Evolutionary conservation across 495 filamentous ascomycete genomes (phyloP).

Genomic region (Hypoxylon subgilvum): DNA sequence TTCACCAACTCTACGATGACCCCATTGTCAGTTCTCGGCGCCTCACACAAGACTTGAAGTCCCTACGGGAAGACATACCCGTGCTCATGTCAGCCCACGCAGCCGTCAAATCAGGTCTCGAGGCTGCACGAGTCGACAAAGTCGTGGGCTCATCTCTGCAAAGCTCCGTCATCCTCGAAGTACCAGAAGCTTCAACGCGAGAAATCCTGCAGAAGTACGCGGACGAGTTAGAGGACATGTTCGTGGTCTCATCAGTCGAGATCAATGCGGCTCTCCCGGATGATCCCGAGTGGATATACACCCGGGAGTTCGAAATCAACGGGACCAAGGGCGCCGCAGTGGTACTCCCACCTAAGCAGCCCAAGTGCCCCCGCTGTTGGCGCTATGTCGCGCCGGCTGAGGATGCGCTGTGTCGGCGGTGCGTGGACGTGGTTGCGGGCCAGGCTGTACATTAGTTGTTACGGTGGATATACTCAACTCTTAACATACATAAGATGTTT

Average conservation of each 20-base stretch:
- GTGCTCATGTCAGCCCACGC: slow-evolving; percentile 60
- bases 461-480: slow-evolving; percentile 3
- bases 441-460: slow-evolving; percentile 31
- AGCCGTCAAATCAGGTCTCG: slow-evolving; percentile 73
- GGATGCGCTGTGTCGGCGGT: slow-evolving; percentile 73
- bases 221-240: slow-evolving; percentile 71
- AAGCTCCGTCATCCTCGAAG: slow-evolving; percentile 64
- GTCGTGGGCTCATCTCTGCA: slow-evolving; percentile 75
- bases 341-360: slow-evolving; percentile 68
- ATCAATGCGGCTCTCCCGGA: slow-evolving; percentile 49
- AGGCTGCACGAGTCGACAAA: slow-evolving; percentile 68
- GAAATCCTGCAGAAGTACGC: slow-evolving; percentile 59
- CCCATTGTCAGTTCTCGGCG: slow-evolving; percentile 45
- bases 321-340: slow-evolving; percentile 58
- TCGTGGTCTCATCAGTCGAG: slow-evolving; percentile 75
- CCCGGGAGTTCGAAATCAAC: slow-evolving; percentile 58
- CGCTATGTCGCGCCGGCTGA: slow-evolving; percentile 67
- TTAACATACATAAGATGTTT: too few species aligned
- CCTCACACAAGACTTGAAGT: slow-evolving; percentile 36
- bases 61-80: slow-evolving; percentile 59
- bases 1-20: slow-evolving; percentile 50
- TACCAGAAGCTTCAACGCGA: slow-evolving; percentile 29
- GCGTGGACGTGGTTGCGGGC: slow-evolving; percentile 66
- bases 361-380: slow-evolving; percentile 90
- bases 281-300: slow-evolving; percentile 59